Base-by-base conservation (phyloP, 2,329 filamentous ascomycete genomes). In the Acephala macrosclerotiorum region DNA sequence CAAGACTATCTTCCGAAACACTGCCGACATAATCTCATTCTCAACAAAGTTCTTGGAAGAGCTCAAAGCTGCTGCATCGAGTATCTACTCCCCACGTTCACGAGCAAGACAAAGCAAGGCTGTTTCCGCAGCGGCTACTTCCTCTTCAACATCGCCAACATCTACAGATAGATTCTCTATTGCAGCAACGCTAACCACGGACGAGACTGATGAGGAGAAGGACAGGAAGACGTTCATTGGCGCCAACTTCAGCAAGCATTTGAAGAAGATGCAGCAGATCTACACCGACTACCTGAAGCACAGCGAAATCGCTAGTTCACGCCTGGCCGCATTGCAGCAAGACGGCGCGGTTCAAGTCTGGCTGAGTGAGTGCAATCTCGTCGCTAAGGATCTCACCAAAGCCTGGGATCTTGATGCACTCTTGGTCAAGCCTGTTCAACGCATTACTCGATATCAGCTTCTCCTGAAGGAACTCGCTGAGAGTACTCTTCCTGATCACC, bases 401-500 rank as follows among this genome's bases (percentile, higher is more conserved):
- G 95, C 96, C 0, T 99, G 96, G 96, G 92, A 97, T 77, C 80
- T 99, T 67, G 94, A 97, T 77, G 97, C 96, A 0, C 83, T 99
- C n/a, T 86, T 99, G 22, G 95, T 99, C 75, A 99, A 99, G 79
- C 96, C 96, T 1, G 94, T 97, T 77, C 96, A 99, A 79, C 89
- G 96, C 57, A 90, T 98, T 68, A 90, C 95, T 38, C 97, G 97
- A 75, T 99, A 98, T 75, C 94, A 94, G 3, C 89, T 97, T 55
- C 83, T 99, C 47, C 87, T 99, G 53, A 88, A 89, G 38, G 89
- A 94, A 64, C 83, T 99, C 12, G 83, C 96, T 26, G 89, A 94
- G 68, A 87, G 90, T 64, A 98, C 95, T 0, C 90, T 92, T 0
- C 79, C 85, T 11, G 90, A 94, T 68, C 96, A 99, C 75, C 94